A percentile compares a stretch with the other conserved stretches of the same genome.
Evolutionary conservation across 1,284 basidiomycete species (phyloP).

Genomic region (Pisolithus thermaeus): DNA sequence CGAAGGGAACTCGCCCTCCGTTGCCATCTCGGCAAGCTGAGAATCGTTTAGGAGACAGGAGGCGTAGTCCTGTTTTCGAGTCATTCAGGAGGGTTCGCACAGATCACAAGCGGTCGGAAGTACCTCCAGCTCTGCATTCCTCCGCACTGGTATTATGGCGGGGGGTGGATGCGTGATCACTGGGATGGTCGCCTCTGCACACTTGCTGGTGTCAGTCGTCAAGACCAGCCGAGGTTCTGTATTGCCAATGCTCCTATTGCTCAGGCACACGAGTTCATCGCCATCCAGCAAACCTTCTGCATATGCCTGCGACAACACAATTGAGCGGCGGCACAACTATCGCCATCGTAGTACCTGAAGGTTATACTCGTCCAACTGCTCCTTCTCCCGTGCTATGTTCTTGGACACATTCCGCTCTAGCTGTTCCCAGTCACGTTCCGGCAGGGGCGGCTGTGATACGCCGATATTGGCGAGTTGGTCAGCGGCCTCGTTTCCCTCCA

Average conservation of each 20-base stretch:
- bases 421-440: constrained; percentile 54
- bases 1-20: constrained; percentile 24
- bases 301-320: constrained; percentile 17
- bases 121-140: constrained; percentile 22
- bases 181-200: background rate
- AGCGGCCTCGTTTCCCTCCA: constrained; percentile 74
- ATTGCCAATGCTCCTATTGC: background rate
- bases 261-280: constrained; percentile 7
- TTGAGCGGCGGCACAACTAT: constrained; percentile 7
- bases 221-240: background rate
- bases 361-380: constrained; percentile 6
- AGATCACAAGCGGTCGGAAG: background rate
- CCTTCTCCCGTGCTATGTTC: constrained; percentile 4
- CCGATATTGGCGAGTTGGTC: constrained; percentile 65
- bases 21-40: constrained; percentile 16
- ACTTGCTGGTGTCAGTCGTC: background rate
- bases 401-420: constrained; percentile 15
- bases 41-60: constrained; percentile 19
- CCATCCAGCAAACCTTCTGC: constrained; percentile 12
- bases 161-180: background rate
- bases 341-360: constrained; percentile 15
- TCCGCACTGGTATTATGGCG: background rate
- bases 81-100: background rate
- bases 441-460: constrained; percentile 28
- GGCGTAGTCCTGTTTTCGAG: constrained; percentile 18